Evolutionary conservation across 2,329 filamentous ascomycete species (phyloP), one percentile per base, ranked within the genome.

Genomic region (Lecanosticta acicola): DNA sequence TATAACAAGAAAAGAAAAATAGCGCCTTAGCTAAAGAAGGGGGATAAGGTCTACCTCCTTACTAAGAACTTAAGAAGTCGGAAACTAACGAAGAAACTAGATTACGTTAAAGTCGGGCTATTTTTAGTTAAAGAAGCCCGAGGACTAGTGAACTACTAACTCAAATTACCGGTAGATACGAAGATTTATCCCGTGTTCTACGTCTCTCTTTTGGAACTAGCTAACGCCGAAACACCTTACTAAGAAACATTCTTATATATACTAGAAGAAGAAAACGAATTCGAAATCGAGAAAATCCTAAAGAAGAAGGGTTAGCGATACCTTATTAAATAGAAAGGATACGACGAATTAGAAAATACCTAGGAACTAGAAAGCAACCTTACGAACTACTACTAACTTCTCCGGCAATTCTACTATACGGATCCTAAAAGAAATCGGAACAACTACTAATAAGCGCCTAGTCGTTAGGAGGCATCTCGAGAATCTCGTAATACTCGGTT

Each of bases 1-100:
- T 38, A 38, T 10, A 42, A 46, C 18, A 35, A 32, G 18, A 41
- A 41, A 40, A 16, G 36, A 46, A 39, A 46, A 46, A 46, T 46
- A 35, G 43, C 19, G 24, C 37, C 37, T 46, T 46, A 46, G 43
- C 43, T 46, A 32, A 46, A 46, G 34, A 46, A 20, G 26, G 37
- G 35, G 16, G 35, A 38, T 38, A 38, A 38, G 35, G 35, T 38
- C 35, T 38, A 38, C 19, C 16, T 18, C 29, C 39, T 42, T 33
- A 42, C 21, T 34, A 42, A 35, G 35, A 42, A 42, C 32, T 29
- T 42, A 34, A 42, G 14, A 34, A 42, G 11, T 19, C 19, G 20
- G 32, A 42, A 32, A 42, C 19, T n/a, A 14, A 34, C 40, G 16
- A 34, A 34, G 18, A 42, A 42, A 42, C 32, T 42, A 42, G 40